Percentiles rank a stretch among this genome's conserved stretches.
phyloP scores from a whole-genome alignment of 2,329 filamentous ascomycete species.

The Aureobasidium sp. region DNA sequence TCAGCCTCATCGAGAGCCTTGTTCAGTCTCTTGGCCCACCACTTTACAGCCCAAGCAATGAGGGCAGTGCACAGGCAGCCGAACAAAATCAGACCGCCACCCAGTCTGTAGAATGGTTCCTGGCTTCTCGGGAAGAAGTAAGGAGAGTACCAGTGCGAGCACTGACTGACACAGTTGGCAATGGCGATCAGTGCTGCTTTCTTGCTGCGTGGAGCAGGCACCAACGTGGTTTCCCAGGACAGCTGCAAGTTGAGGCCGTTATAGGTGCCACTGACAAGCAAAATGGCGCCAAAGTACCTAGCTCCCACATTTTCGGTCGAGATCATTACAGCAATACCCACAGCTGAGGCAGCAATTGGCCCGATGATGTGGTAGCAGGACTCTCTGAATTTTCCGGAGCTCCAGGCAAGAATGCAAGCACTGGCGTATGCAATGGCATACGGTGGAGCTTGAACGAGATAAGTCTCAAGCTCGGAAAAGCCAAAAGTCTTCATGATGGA shows the following conservation, averaged over 20 bases:
- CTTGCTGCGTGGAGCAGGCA: conserved; percentile 37
- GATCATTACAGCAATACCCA: conserved; percentile 26
- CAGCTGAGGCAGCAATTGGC: conserved; percentile 23
- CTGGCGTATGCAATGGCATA: conserved; percentile 30
- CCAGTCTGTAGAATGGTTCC: not conserved
- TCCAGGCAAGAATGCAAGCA: conserved; percentile 25
- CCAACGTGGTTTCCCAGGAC: conserved; percentile 38
- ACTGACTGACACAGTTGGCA: conserved; percentile 36
- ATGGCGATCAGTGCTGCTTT: conserved; percentile 39
- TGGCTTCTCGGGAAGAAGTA: conserved; percentile 30
- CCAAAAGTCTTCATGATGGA: conserved; percentile 18
- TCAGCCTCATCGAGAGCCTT: conserved; percentile 25
- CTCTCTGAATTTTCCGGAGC: conserved; percentile 27
- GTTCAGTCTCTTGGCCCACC: conserved; percentile 25
- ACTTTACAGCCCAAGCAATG: conserved; percentile 22
- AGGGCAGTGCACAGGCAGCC: conserved; percentile 24
- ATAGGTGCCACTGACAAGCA: conserved; percentile 33
- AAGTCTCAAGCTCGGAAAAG: conserved; percentile 24
- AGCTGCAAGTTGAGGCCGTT: conserved; percentile 37
- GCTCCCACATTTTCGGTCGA: conserved; percentile 27
- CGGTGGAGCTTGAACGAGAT: conserved; percentile 38
- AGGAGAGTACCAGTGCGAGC: conserved; percentile 38
- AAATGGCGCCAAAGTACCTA: conserved; percentile 27
- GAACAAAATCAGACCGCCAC: conserved; percentile 22
- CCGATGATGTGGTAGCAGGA: conserved; percentile 27